phyloP scores from a whole-genome alignment of 345 rosid species.

The Orychophragmus violaceus region DNA sequence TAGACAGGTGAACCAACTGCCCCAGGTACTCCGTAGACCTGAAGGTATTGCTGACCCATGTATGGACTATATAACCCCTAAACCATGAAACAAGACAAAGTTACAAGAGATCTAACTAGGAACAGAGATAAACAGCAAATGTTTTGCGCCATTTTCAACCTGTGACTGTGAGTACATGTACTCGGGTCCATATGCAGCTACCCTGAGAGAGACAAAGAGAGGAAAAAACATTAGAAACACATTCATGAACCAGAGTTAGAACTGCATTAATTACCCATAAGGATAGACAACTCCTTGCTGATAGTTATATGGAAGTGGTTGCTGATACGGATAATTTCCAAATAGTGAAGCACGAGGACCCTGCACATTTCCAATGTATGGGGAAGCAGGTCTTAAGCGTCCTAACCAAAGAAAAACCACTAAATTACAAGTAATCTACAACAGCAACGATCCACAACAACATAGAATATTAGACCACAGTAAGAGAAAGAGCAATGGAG shows the following conservation, averaged over 20 bases:
- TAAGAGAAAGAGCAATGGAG: not conserved
- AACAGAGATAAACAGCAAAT: too few relatives aligned
- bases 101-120: not conserved
- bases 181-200: constrained; percentile 69
- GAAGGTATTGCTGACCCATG: not conserved
- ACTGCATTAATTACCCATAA: constrained; percentile 80
- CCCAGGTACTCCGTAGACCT: not conserved
- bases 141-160: constrained; percentile 33
- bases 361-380: constrained; percentile 54
- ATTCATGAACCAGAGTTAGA: not conserved
- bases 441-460: too few relatives aligned
- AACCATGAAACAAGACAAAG: not conserved
- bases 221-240: not conserved
- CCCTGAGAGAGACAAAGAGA: constrained; percentile 37
- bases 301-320: constrained; percentile 56
- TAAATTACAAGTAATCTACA: too few relatives aligned
- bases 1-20: not conserved
- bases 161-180: constrained; percentile 62
- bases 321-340: constrained; percentile 76
- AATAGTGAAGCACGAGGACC: constrained; percentile 48
- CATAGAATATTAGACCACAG: not conserved
- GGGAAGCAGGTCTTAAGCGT: constrained; percentile 55
- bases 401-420: constrained; percentile 37
- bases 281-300: constrained; percentile 73
- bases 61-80: not conserved